Evolutionary conservation across 495 filamentous ascomycete species (phyloP), one percentile per base, ranked within the genome.

Genomic region (Durotheca rogersii): DNA sequence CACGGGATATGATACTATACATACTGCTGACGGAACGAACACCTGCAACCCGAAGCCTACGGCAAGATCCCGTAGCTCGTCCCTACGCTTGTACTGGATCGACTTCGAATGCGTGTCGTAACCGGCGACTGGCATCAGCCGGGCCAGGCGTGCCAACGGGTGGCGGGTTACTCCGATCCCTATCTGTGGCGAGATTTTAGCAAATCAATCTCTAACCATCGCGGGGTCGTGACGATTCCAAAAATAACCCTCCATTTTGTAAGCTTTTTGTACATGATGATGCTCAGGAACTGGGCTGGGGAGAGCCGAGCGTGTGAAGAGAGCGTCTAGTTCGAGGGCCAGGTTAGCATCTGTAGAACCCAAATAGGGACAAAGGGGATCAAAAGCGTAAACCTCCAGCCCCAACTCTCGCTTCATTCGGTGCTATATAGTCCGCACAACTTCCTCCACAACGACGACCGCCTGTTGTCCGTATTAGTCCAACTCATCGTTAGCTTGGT

Each of bases 401-500:
- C 45, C 56, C 25, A 27, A 47, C 27, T 38, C 40, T 32, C 18
- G 44, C 31, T 36, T 37, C 44, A 42, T 10, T 17, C 11, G n/a
- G 49, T 14, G 15, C 36, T 21, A 27, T 23, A 23, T 36, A 33
- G 32, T 15, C 41, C 34, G 38, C 42, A 36, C 23, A 46, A 27
- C 41, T 32, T 42, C 31, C 41, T 12, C 37, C 17, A 27, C 10
- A 34, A 37, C 41, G 18, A 45, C 21, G 11, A 23, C 46, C 23
- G 42, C 35, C 62, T 66, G 62, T 21, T 44, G 43, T 47, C 27
- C 14, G 27, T 38, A 51, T 67, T 61, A 80, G 64, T 83, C 84
- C 53, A 91, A 79, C 27, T 95, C 88, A 9, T 89, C 89, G 56
- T 74, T 83, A 40, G 85, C 78, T 64, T 93, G 85, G 67, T 95